phyloP scores from a whole-genome alignment of 768 basidiomycete genomes.

The Porphyrellus cyaneotinctus region DNA sequence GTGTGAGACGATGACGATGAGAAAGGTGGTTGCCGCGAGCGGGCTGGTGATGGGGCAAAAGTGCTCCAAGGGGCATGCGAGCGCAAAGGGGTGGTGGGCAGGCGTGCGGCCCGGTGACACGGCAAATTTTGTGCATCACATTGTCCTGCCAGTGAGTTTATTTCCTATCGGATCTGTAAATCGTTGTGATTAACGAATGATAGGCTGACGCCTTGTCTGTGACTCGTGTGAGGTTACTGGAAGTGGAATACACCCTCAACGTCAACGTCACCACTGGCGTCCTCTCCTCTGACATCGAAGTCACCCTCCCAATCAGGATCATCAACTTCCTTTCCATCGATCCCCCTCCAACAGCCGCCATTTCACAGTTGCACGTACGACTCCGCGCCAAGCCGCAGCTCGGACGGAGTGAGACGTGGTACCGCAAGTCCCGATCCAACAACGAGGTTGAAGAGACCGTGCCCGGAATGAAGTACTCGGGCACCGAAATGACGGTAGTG shows the following conservation, averaged over 20 bases:
- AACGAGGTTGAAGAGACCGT: slow-evolving; percentile 22
- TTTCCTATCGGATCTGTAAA: neutral
- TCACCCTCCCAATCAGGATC: slow-evolving; percentile 69
- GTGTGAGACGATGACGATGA: slow-evolving; percentile 57
- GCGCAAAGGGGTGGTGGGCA: slow-evolving; percentile 87
- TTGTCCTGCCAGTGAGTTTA: slow-evolving; percentile 68
- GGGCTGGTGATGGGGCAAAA: slow-evolving; percentile 63
- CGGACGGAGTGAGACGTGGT: slow-evolving; percentile 27
- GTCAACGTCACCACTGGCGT: slow-evolving; percentile 59
- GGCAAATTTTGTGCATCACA: slow-evolving; percentile 60
- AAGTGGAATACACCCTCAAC: slow-evolving; percentile 70
- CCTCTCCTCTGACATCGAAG: slow-evolving; percentile 59
- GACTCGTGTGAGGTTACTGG: slow-evolving; percentile 62
- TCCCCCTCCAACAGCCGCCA: slow-evolving; percentile 52
- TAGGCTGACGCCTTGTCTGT: slow-evolving; percentile 72
- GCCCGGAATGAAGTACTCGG: slow-evolving; percentile 33
- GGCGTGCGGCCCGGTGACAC: slow-evolving; percentile 65
- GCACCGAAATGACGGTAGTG: slow-evolving; percentile 25
- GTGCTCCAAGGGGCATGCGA: slow-evolving; percentile 63
- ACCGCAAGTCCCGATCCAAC: slow-evolving; percentile 26
- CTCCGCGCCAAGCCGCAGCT: slow-evolving; percentile 24
- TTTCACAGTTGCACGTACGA: slow-evolving; percentile 18
- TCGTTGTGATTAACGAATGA: slow-evolving; percentile 4
- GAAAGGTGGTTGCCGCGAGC: slow-evolving; percentile 63
- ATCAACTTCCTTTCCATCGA: slow-evolving; percentile 86